phyloP scores from a whole-genome alignment of 768 basidiomycete species.

The Russula sp. region DNA sequence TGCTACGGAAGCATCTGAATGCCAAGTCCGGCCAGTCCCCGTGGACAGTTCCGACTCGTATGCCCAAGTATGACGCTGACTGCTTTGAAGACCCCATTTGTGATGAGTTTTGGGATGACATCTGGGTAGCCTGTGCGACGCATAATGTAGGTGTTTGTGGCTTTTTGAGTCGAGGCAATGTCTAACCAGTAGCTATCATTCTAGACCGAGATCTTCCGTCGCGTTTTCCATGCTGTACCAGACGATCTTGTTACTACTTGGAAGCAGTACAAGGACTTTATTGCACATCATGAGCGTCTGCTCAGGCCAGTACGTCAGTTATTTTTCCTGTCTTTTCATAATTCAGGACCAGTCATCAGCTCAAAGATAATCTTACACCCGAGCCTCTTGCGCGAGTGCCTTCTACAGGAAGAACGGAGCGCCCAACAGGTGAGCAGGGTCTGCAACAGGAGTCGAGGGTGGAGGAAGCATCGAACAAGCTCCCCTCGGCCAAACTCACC shows the following conservation, averaged over 20 bases:
- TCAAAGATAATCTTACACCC: conserved; percentile 36
- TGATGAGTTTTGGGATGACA: conserved; percentile 83
- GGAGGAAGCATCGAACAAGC: conserved; percentile 18
- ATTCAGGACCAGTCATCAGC: conserved; percentile 31
- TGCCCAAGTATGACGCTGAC: conserved; percentile 68
- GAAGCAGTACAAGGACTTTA: conserved; percentile 91
- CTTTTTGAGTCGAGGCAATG: background rate
- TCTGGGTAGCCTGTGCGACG: conserved; percentile 82
- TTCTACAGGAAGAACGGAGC: conserved; percentile 49
- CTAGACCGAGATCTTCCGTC: conserved; percentile 92
- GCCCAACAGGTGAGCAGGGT: conserved; percentile 28
- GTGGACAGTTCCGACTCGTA: conserved; percentile 59
- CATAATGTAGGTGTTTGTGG: conserved; percentile 62
- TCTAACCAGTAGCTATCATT: conserved; percentile 5
- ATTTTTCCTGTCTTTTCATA: conserved; percentile 8
- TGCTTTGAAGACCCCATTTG: conserved; percentile 86
- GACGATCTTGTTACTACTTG: conserved; percentile 92
- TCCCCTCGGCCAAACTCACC: background rate
- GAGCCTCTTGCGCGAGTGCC: conserved; percentile 51
- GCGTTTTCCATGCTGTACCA: conserved; percentile 90
- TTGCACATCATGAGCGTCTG: conserved; percentile 66
- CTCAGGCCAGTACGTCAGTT: conserved; percentile 51
- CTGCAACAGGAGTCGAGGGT: conserved; percentile 20
- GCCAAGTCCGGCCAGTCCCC: conserved; percentile 47
- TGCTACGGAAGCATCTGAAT: conserved; percentile 47